Base-by-base conservation (phyloP, 495 filamentous ascomycete genomes). In the Tuber aestivum region DNA sequence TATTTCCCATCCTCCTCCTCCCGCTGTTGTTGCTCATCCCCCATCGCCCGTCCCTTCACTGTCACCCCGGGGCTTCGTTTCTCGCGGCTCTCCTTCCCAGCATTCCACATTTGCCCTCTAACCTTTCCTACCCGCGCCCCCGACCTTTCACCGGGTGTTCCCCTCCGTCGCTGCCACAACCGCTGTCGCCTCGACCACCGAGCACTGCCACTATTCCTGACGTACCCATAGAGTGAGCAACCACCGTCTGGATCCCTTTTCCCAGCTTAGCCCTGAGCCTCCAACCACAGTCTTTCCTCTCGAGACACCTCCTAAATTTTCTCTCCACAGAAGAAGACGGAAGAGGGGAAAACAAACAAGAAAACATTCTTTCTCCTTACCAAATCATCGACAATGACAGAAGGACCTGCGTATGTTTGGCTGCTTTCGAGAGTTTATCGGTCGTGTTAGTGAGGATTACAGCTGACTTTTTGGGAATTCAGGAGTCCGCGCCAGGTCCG, bases 401-500 rank as follows among this genome's bases (percentile, higher is more conserved):
- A 80, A 73, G 78, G 78, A 76, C 79, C 79, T 77, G 77, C 78
- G 79, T 80, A 80, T 21, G 79, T 81, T 72, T 27, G 44, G 65
- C 71, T 70, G 37, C 65, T 72, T 38, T 44, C 71, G 44, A 35
- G 40, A 71, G 70, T 79, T 73, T 71, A 70, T 37, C 32, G 41
- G 69, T 72, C 27, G 35, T 78, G 35, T 79, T 38, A 41, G 50
- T 73, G 76, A 72, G 44, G 23, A 45, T 16, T 48, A 74, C 72
- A 81, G 81, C 85, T 87, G 82, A 88, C 77, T 65, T 56, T 56
- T 65, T 65, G 44, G 82, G 84, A 71, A 77, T 74, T 70, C 69
- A 83, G 81, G 76, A 89, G 87, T 78, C 85, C 87, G 83, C 86
- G 87, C 84, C 90, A 91, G 83, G 86, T 91, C 73, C 84, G 89